phyloP scores from a whole-genome alignment of 331 rosid genomes.

The Telfairia occidentalis region DNA sequence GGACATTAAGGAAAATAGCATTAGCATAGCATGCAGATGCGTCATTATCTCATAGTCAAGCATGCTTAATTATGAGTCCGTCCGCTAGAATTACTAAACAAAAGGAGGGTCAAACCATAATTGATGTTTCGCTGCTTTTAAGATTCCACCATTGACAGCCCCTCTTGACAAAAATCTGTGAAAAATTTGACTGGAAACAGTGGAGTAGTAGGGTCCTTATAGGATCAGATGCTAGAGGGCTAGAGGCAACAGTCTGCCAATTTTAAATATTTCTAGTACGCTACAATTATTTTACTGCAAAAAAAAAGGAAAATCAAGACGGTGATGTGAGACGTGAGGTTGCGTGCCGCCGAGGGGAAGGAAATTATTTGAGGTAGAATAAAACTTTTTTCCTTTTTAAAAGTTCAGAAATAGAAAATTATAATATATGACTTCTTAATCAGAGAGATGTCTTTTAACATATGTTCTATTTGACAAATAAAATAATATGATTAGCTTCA shows the following conservation, averaged over 20 bases:
- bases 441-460: too few species aligned
- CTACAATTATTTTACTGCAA: neutral
- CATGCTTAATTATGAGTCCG: slow-evolving; percentile 9
- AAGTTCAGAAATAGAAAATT: too few species aligned
- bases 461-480: too few species aligned
- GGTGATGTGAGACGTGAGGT: neutral
- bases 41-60: neutral
- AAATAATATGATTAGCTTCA: too few species aligned
- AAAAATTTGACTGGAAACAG: slow-evolving; percentile 3
- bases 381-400: too few species aligned
- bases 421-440: too few species aligned
- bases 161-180: neutral
- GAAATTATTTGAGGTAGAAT: too few species aligned
- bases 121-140: neutral
- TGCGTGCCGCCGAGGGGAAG: neutral
- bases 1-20: neutral
- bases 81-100: neutral
- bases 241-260: neutral
- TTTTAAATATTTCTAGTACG: neutral
- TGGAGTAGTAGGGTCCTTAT: neutral
- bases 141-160: slow-evolving; percentile 1
- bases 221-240: neutral
- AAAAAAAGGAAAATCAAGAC: neutral
- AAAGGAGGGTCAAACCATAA: neutral
- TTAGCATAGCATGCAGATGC: neutral